phyloP scores from a whole-genome alignment of 2,329 filamentous ascomycete species.

The Aspergillus arachidicola region DNA sequence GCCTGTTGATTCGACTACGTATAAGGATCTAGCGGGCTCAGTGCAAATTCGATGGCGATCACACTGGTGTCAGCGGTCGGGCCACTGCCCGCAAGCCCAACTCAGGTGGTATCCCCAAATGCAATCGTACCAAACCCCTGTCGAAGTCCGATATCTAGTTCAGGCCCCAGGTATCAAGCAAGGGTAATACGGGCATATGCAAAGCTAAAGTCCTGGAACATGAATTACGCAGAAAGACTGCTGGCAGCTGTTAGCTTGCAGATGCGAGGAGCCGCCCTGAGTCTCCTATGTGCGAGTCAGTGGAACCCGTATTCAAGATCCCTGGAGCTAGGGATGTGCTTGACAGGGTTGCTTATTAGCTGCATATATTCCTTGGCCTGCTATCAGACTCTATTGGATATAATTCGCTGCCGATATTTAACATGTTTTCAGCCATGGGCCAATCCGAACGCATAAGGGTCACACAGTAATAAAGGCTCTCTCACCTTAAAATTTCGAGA shows the following conservation, averaged over 20 bases:
- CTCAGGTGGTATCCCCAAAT: background rate
- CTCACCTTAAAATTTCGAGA: conserved; percentile 29
- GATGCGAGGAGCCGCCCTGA: conserved; percentile 27
- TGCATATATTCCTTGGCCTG: conserved; percentile 31
- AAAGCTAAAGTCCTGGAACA: conserved; percentile 10
- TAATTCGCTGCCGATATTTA: conserved; percentile 25
- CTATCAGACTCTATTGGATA: conserved; percentile 29
- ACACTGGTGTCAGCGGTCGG: conserved; percentile 4
- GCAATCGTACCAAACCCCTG: background rate
- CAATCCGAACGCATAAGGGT: conserved; percentile 28
- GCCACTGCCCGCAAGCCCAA: background rate
- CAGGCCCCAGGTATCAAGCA: background rate
- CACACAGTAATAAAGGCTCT: conserved; percentile 23
- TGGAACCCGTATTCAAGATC: conserved; percentile 13
- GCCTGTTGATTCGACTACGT: background rate
- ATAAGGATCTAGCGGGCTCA: background rate
- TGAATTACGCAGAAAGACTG: conserved; percentile 13
- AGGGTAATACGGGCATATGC: conserved; percentile 3
- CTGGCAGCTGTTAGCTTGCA: conserved; percentile 25
- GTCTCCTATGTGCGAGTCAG: conserved; percentile 16
- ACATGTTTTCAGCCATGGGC: conserved; percentile 22
- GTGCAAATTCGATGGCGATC: conserved; percentile 1
- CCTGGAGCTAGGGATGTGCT: conserved; percentile 16
- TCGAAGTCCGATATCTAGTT: background rate
- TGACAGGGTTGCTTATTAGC: conserved; percentile 27